Evolutionary conservation across 257 asterid species (phyloP), one percentile per base, ranked within the genome.

Genomic region (Fraxinus quadrangulata): DNA sequence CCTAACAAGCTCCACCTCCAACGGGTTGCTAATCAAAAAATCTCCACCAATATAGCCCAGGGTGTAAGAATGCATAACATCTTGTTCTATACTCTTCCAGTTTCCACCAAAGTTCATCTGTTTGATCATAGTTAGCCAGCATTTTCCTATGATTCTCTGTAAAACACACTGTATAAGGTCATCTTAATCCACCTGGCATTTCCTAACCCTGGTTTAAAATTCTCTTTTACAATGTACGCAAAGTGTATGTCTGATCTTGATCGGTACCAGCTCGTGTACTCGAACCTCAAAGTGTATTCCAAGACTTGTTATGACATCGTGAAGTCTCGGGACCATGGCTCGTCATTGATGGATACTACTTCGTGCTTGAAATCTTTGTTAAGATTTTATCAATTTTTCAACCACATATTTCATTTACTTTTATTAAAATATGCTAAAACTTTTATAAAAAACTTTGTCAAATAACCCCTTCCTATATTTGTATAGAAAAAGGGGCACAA

Each of bases 41-140:
- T 98, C 96, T 3, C 96, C 97, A 51, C 99, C 97, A 36, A 97
- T 97, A 81, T 84, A 95, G 1, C 86, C 99, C 92, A 84, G 93
- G 0, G 82, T 71, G 42, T 88, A 95, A 0, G 96, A 88, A 75
- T 90, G 97, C 5, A 73, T 83, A 77, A 90, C 51, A 33, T 87
- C 87, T 59, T 95, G 98, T 81, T 92, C 97, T 23, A 92, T 96
- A 75, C 99, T 95, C 83, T 93, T 97, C 31, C 97, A 91, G 26
- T 47, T 80, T 1, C 91, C 88, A 5, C 99, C 98, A 9, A 93
- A 93, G 66, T 85, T 87, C 96, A 91, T 89, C 71, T 90, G 70
- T 77, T 49, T 93, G 89, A 76, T 93, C 99, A 6, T 91, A 95
- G 66, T 85, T 91, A 0, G 75, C 69, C 65, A 95, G 36, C 14